Percentiles rank a stretch among this genome's conserved stretches.
These are phyloP conservation scores for Globisporangium acanthophoron DNA, from an alignment of 352 stramenopile species.

Conservation along the genomic window DNA sequence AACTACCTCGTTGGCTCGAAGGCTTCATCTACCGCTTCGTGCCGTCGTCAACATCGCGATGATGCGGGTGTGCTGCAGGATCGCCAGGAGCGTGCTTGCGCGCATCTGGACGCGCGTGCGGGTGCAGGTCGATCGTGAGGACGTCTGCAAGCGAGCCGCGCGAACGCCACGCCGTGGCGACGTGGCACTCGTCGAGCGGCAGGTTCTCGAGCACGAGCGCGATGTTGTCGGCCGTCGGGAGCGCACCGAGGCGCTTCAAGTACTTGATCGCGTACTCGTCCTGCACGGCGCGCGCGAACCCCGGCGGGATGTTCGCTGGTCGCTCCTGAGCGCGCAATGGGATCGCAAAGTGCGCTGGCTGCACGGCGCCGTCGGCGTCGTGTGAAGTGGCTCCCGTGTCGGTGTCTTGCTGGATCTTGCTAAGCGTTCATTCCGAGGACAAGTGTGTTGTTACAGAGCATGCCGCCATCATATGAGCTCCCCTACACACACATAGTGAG, in stretches of 20 bases:
- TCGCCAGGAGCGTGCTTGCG: neutral
- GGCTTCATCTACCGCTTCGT: neutral
- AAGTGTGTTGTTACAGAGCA: too few relatives aligned
- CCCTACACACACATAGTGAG: too few relatives aligned
- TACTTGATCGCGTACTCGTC: constrained; percentile 77
- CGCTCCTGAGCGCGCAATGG: constrained; percentile 49
- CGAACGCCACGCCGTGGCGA: constrained; percentile 53
- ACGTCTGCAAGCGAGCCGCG: constrained; percentile 46
- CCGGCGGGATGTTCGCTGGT: constrained; percentile 28
- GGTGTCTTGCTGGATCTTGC: constrained; percentile 11
- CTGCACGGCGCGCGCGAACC: constrained; percentile 39
- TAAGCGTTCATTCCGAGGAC: neutral
- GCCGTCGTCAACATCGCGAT: neutral
- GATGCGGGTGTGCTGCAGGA: neutral
- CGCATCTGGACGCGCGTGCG: constrained; percentile 8
- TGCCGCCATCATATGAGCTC: too few relatives aligned
- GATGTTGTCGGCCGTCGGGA: constrained; percentile 46
- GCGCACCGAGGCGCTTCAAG: constrained; percentile 49
- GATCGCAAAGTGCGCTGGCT: constrained; percentile 46
- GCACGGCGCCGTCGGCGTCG: constrained; percentile 31
- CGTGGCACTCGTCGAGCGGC: constrained; percentile 54
- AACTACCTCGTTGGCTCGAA: neutral
- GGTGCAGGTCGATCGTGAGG: constrained; percentile 49
- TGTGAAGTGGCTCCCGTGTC: neutral
- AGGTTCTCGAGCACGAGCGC: constrained; percentile 54